Percentiles rank a stretch among this genome's conserved stretches.
Evolutionary conservation across 148 eudicot species (phyloP).

Genomic region (Silene conica): DNA sequence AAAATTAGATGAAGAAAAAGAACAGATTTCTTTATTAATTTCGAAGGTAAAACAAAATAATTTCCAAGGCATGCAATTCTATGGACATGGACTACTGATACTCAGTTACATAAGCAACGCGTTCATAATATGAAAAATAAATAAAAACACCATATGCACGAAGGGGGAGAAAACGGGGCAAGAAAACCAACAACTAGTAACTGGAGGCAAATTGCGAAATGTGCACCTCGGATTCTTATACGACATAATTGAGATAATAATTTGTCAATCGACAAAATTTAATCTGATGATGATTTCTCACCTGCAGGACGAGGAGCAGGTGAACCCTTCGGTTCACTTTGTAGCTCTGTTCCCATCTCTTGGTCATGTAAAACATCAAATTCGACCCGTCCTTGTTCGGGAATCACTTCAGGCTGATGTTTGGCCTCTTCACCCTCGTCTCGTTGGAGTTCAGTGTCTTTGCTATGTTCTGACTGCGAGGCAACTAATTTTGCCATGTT

Average conservation of each 20-base stretch:
- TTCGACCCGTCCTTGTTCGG: neutral
- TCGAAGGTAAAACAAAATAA: neutral
- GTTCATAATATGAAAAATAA: constrained; percentile 9
- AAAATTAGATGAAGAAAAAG: neutral
- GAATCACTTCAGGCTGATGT: neutral
- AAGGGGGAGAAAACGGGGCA: neutral
- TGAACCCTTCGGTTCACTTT: constrained; percentile 2
- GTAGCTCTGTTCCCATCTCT: constrained; percentile 11
- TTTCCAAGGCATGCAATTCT: constrained; percentile 9
- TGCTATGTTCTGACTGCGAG: constrained; percentile 11
- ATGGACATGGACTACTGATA: constrained; percentile 23
- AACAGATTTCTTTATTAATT: constrained; percentile 12
- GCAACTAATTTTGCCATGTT: constrained; percentile 21
- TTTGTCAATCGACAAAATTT: neutral
- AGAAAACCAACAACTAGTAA: neutral
- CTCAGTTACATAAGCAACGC: neutral
- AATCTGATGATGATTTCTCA: constrained; percentile 12
- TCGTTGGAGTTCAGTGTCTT: constrained; percentile 14
- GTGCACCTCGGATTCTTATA: neutral
- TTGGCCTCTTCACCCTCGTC: constrained; percentile 1
- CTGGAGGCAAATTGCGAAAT: neutral
- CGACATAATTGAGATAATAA: constrained; percentile 3
- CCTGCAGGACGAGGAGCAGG: constrained; percentile 17
- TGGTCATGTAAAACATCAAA: neutral
- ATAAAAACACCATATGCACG: neutral